These are phyloP conservation scores for maize (Zea mays) DNA, from an alignment of 176 grass and related monocot genomes.

Conservation along the genomic window DNA sequence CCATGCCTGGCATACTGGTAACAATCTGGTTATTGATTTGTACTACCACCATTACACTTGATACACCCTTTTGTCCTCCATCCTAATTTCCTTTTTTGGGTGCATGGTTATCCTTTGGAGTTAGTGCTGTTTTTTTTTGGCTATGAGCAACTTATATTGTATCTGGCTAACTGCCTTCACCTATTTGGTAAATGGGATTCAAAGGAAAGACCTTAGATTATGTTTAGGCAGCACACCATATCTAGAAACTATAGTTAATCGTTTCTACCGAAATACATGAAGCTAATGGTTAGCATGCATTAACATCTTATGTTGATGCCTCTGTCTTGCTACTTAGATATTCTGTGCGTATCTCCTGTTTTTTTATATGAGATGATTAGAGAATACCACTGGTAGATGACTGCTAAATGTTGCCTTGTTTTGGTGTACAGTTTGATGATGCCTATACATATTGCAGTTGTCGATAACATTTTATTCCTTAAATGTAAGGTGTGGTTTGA, in stretches of 20 bases:
- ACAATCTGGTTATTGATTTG: constrained; percentile 4
- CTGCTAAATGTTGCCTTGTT: constrained; percentile 20
- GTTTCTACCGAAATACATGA: constrained; percentile 13
- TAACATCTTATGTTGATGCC: constrained; percentile 8
- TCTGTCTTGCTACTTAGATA: constrained; percentile 21
- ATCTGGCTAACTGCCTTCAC: neutral
- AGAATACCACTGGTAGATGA: neutral
- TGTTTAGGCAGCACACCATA: neutral
- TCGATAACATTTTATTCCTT: neutral
- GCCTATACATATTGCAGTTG: neutral
- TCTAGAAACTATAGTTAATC: neutral
- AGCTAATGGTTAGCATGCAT: neutral
- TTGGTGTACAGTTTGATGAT: constrained; percentile 4
- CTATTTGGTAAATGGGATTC: neutral
- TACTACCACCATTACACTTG: constrained; percentile 28
- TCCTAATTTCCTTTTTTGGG: constrained; percentile 16
- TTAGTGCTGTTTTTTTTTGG: neutral
- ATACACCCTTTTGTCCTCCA: constrained; percentile 15
- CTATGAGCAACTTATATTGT: neutral
- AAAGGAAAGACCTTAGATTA: constrained; percentile 7
- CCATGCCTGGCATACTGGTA: constrained; percentile 50
- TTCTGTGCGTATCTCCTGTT: constrained; percentile 1
- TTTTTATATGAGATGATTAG: constrained; percentile 13
- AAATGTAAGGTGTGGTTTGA: neutral
- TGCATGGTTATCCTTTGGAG: constrained; percentile 1